These are phyloP conservation scores for Chaetomium cochliodes DNA, from an alignment of 495 filamentous ascomycete species.

Conservation along the genomic window DNA sequence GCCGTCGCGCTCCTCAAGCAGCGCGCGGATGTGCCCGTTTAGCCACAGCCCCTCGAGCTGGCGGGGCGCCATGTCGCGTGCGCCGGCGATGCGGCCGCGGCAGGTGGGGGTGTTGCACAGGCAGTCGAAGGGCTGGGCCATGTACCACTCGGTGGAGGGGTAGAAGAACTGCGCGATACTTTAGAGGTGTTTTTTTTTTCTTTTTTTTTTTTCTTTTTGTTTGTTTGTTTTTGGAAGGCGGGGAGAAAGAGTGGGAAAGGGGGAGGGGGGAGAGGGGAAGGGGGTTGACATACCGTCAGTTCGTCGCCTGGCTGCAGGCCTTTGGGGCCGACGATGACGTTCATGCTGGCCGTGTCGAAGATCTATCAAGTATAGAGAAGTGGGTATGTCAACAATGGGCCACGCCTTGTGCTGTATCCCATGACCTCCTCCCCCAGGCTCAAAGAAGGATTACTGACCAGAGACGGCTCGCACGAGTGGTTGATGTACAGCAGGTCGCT, in stretches of 20 bases:
- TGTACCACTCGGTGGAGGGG: slow-evolving; percentile 71
- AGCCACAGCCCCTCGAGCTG: slow-evolving; percentile 52
- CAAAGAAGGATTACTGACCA: slow-evolving; percentile 45
- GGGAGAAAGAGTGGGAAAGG: no score
- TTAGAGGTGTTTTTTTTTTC: slow-evolving; percentile 7
- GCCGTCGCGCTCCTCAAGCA: slow-evolving; percentile 42
- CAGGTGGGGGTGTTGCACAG: slow-evolving; percentile 55
- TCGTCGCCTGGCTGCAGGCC: slow-evolving; percentile 60
- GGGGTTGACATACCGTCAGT: slow-evolving; percentile 51
- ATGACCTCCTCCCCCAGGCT: neutral
- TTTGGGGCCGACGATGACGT: slow-evolving; percentile 59
- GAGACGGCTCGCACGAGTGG: slow-evolving; percentile 66
- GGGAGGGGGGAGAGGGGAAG: neutral
- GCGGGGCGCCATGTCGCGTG: slow-evolving; percentile 48
- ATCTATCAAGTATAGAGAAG: slow-evolving; percentile 36
- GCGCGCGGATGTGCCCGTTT: slow-evolving; percentile 54
- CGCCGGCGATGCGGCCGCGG: slow-evolving; percentile 54
- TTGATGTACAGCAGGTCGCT: slow-evolving; percentile 74
- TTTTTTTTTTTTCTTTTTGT: neutral
- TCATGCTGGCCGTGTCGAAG: slow-evolving; percentile 66
- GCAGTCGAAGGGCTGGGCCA: slow-evolving; percentile 72
- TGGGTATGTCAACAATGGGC: neutral
- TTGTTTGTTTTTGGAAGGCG: no score
- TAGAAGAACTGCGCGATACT: slow-evolving; percentile 61
- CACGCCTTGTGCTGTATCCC: neutral